Base-by-base conservation (phyloP, 495 filamentous ascomycete genomes). In the Haplographium delicatum region DNA sequence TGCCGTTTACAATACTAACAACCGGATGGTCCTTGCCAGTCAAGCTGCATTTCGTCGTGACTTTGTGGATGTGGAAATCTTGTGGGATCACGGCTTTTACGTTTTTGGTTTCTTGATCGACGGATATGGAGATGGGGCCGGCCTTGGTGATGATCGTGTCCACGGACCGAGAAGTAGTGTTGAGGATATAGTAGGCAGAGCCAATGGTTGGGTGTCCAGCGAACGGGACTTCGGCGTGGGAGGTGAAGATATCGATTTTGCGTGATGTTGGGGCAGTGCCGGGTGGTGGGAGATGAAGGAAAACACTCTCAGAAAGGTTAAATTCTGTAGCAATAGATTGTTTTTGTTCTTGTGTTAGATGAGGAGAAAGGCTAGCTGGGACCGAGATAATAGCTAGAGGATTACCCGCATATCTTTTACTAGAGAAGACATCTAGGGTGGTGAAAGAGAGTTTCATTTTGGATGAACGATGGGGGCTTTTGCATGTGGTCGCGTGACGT, bases 231-330 rank as follows among this genome's bases (percentile, higher is more conserved):
- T 90, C 86, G 9, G 53, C 54, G 23, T 70, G 62, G 13, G 70
- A 63, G 23, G 80, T 83, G 72, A 88, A 89, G 67, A 89, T 91
- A 65, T 88, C 81, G 60, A 89, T 80, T 3, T 69, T 53, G 35
- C 72, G 67, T 27, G 60, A 48, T 0, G 58, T 42, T 23, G 50
- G 37, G n/a, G 30, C 4, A 0, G 28, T 37, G 22, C 26, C 61
- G 53, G 19, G 50, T 27, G n/a, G 54, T 47, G 11, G 73, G 69
- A 50, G 47, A 62, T 89, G 79, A 11, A 93, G 66, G 66, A 91
- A 95, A 44, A 90, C 84, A 1, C 82, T 91, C 60, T 93, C 88
- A 3, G 85, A 89, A 56, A 89, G 74, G 55, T 91, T 91, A 82
- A 93, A 93, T 66, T 95, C 89, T 25, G 63, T 58, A 2, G 87